phyloP scores from a whole-genome alignment of 768 basidiomycete genomes.

The Boletus reticuloceps region DNA sequence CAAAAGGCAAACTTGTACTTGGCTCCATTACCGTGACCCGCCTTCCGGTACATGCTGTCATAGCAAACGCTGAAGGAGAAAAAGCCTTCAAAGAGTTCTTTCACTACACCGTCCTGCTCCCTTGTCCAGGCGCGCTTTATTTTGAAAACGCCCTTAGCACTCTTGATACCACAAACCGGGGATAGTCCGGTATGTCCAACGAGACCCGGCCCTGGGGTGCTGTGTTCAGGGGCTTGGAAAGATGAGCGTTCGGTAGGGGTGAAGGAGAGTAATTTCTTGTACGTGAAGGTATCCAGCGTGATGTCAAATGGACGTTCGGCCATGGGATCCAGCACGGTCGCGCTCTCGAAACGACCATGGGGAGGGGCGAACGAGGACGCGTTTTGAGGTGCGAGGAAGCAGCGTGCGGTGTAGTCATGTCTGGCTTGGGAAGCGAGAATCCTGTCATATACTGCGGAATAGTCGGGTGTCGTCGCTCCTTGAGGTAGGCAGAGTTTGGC shows the following conservation, averaged over 20 bases:
- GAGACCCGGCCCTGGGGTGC: conserved; percentile 24
- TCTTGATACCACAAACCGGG: conserved; percentile 32
- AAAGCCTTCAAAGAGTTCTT: conserved; percentile 41
- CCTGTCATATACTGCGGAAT: conserved; percentile 33
- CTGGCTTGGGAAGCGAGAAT: conserved; percentile 39
- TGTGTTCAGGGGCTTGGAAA: conserved; percentile 24
- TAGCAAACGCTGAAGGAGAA: conserved; percentile 36
- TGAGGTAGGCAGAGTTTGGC: conserved; percentile 31
- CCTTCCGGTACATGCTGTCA: conserved; percentile 33
- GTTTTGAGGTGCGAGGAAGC: conserved; percentile 20
- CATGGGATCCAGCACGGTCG: conserved; percentile 33
- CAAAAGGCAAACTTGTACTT: conserved; percentile 33
- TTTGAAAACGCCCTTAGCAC: conserved; percentile 34
- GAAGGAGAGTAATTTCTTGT: conserved; percentile 27
- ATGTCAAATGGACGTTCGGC: conserved; percentile 35
- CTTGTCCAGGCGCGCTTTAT: conserved; percentile 36
- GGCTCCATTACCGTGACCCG: conserved; percentile 35
- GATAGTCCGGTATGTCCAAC: conserved; percentile 25
- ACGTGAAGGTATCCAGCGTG: conserved; percentile 22
- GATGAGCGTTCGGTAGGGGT: conserved; percentile 26
- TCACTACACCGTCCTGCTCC: conserved; percentile 16
- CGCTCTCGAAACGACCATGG: conserved; percentile 26
- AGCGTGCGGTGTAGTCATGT: conserved; percentile 36
- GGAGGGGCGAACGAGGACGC: conserved; percentile 9
- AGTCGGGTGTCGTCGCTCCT: conserved; percentile 25